A percentile compares a stretch with the other conserved stretches of the same genome.
phyloP scores from a whole-genome alignment of 1,284 basidiomycete genomes.

The Stygiomarasmius scandens region DNA sequence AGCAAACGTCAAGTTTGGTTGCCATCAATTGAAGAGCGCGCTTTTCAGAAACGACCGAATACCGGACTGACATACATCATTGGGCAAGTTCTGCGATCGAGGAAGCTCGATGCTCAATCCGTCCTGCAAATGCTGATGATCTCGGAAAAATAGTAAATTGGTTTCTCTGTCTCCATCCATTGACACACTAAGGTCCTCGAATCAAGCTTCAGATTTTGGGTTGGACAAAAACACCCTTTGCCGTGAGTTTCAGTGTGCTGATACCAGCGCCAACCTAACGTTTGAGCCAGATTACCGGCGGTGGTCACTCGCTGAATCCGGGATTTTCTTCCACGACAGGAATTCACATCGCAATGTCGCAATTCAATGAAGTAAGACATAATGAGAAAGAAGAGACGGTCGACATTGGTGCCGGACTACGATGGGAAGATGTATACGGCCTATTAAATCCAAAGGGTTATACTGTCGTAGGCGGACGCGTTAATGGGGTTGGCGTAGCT shows the following conservation, averaged over 20 bases:
- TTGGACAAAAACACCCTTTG: slow-evolving; percentile 20
- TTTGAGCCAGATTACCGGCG: slow-evolving; percentile 35
- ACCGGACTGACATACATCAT: neutral
- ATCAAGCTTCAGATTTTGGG: slow-evolving; percentile 37
- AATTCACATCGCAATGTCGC: slow-evolving; percentile 42
- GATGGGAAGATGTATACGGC: slow-evolving; percentile 45
- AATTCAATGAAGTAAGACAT: slow-evolving; percentile 36
- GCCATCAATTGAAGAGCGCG: too few relatives aligned
- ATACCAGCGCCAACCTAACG: neutral
- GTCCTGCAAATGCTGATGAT: neutral
- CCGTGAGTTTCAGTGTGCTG: slow-evolving; percentile 15
- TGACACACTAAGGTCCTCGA: neutral
- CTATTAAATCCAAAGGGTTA: slow-evolving; percentile 37
- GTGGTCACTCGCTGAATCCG: slow-evolving; percentile 36
- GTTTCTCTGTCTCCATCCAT: neutral
- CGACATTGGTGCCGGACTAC: slow-evolving; percentile 38
- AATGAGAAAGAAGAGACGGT: slow-evolving; percentile 26
- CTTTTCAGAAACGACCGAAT: neutral
- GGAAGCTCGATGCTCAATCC: neutral
- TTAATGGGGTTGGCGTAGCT: slow-evolving; percentile 38
- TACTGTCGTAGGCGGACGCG: slow-evolving; percentile 33
- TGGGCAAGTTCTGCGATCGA: neutral
- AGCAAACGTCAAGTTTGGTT: too few relatives aligned
- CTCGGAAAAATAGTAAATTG: neutral
- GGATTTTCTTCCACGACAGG: slow-evolving; percentile 42